phyloP scores from a whole-genome alignment of 192 early-diverging fungal genomes.

The Gryganskiella cystojenkinii region DNA sequence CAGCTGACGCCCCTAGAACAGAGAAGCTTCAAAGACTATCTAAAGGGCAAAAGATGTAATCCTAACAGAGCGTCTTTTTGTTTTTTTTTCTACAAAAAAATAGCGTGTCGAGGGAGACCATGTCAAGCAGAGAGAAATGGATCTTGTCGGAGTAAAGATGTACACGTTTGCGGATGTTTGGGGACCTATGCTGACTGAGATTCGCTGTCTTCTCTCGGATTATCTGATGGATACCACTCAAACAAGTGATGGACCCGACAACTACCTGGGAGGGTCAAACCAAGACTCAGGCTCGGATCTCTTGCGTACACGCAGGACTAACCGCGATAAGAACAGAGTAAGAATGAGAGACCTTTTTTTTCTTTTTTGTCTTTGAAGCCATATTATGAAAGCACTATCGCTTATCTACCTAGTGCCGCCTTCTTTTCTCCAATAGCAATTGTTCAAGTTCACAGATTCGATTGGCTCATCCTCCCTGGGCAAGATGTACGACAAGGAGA shows the following conservation, averaged over 20 bases:
- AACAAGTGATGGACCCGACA: conserved; percentile 25
- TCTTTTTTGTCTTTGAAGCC: not conserved
- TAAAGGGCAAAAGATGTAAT: not conserved
- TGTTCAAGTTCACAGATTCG: conserved; percentile 52
- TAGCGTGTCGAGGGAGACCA: conserved; percentile 41
- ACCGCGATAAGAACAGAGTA: conserved; percentile 48
- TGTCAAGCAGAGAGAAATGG: conserved; percentile 33
- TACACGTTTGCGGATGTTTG: conserved; percentile 63
- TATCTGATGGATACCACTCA: conserved; percentile 48
- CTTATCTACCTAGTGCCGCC: too few species aligned
- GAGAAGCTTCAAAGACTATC: not conserved
- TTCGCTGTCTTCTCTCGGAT: conserved; percentile 43
- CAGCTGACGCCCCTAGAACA: not conserved
- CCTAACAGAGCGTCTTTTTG: not conserved
- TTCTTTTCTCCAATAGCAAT: conserved; percentile 9
- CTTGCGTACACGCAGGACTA: conserved; percentile 19
- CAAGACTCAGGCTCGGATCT: conserved; percentile 33
- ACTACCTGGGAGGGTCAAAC: conserved; percentile 10
- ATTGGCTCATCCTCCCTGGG: conserved; percentile 38
- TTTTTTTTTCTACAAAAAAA: not conserved
- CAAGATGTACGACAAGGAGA: conserved; percentile 33
- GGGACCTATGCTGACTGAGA: conserved; percentile 58
- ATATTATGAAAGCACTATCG: too few species aligned
- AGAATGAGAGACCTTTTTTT: not conserved
- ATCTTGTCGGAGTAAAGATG: conserved; percentile 37